phyloP scores from a whole-genome alignment of 208 protist species.

The Wallacemonas sp. region DNA sequence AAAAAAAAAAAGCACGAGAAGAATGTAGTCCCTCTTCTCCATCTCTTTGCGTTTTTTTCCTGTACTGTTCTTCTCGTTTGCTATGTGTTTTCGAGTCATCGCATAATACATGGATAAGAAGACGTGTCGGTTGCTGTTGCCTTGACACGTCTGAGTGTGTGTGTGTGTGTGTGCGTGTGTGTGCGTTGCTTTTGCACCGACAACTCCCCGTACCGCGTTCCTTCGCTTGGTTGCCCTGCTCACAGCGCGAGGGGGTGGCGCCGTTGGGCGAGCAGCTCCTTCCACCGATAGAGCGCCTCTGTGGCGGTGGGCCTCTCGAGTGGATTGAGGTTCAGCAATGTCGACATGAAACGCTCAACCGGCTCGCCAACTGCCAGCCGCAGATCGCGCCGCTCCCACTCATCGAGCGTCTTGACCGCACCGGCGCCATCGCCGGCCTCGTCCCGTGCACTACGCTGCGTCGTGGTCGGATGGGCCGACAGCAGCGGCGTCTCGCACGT shows the following conservation, averaged over 20 bases:
- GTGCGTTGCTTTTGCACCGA: neutral
- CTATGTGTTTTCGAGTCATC: too few species aligned
- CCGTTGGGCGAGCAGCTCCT: conserved; percentile 40
- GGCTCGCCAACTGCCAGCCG: conserved; percentile 38
- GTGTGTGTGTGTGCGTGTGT: neutral
- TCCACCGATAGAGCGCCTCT: conserved; percentile 62
- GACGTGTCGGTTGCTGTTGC: too few species aligned
- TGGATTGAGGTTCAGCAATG: conserved; percentile 63
- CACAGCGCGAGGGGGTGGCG: neutral
- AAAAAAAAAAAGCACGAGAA: neutral
- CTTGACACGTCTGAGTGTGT: too few species aligned
- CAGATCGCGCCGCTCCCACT: conserved; percentile 51
- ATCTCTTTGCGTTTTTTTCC: too few species aligned
- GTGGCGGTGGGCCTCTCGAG: conserved; percentile 60
- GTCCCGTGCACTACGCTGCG: neutral
- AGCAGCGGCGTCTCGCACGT: conserved; percentile 5
- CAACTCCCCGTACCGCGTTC: neutral
- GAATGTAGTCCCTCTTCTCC: too few species aligned
- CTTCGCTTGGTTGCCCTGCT: neutral
- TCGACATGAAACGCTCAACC: conserved; percentile 57
- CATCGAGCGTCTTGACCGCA: conserved; percentile 36
- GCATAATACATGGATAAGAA: too few species aligned
- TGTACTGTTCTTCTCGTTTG: too few species aligned
- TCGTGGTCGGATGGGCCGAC: neutral
- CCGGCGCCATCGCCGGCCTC: neutral